Evolutionary conservation across 148 eudicot species (phyloP).

Genomic region (Agrostemma githago): DNA sequence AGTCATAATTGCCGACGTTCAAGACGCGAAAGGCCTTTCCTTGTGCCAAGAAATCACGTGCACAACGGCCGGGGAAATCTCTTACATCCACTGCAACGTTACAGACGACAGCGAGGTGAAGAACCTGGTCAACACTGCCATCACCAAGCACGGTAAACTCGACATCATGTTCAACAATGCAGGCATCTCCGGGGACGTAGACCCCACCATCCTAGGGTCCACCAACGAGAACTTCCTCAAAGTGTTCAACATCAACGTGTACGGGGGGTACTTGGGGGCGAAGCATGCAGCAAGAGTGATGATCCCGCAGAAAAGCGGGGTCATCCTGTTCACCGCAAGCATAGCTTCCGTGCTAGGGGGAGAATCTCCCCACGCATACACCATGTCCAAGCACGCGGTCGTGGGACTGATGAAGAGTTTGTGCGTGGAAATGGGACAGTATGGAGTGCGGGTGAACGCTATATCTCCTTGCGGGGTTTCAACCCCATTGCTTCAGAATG

Average conservation of each 20-base stretch:
- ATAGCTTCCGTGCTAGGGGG: constrained; percentile 28
- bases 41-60: constrained; percentile 21
- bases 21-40: constrained; percentile 30
- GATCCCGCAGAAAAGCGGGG: constrained; percentile 37
- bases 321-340: constrained; percentile 44
- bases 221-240: constrained; percentile 23
- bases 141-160: constrained; percentile 40
- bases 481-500: constrained; percentile 26
- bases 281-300: constrained; percentile 49
- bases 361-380: constrained; percentile 34
- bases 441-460: constrained; percentile 43
- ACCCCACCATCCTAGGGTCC: constrained; percentile 18
- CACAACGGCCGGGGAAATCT: background rate
- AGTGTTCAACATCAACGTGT: constrained; percentile 35
- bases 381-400: constrained; percentile 38
- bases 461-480: constrained; percentile 31
- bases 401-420: constrained; percentile 39
- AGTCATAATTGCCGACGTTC: constrained; percentile 50
- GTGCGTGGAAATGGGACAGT: constrained; percentile 37
- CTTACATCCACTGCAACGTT: constrained; percentile 42
- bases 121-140: constrained; percentile 26
- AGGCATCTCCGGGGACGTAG: constrained; percentile 24
- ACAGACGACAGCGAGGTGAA: constrained; percentile 31
- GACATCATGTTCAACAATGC: constrained; percentile 61
- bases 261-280: constrained; percentile 40